Conservation (phyloP, 208 protist genomes). For the Trypanosoma melophagium region DNA sequence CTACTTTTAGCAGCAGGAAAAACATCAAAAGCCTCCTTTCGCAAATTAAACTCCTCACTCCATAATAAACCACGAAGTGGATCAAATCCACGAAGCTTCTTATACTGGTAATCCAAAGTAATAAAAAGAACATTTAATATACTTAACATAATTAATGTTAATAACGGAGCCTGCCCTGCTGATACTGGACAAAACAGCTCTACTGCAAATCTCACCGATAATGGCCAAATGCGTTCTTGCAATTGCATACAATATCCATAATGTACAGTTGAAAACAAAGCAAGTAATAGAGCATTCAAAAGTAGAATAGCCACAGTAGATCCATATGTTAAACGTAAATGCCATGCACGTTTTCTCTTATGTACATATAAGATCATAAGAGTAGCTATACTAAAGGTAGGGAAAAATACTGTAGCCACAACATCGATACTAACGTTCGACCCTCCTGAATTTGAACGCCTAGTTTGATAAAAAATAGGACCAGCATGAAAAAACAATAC, state of each 20-base stretch:
- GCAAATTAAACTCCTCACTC: conserved; percentile 52
- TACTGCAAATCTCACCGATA: conserved; percentile 6
- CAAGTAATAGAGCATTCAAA: conserved; percentile 75
- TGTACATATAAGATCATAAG: conserved; percentile 55
- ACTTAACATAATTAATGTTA: conserved; percentile 35
- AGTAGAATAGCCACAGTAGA: conserved; percentile 38
- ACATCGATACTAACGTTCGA: background rate
- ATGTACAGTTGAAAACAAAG: conserved; percentile 57
- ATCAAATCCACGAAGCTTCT: conserved; percentile 55
- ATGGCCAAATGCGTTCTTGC: conserved; percentile 2
- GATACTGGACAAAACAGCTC: conserved; percentile 9
- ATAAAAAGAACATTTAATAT: conserved; percentile 45
- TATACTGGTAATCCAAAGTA: conserved; percentile 70
- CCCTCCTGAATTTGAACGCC: no score
- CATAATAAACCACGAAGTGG: conserved; percentile 68
- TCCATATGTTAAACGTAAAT: conserved; percentile 67
- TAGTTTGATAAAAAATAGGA: conserved; percentile 41
- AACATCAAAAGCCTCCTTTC: conserved; percentile 17
- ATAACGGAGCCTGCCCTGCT: conserved; percentile 21
- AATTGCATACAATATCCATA: conserved; percentile 54
- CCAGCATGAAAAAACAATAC: conserved; percentile 62
- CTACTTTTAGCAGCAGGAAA: background rate
- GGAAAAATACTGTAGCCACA: conserved; percentile 59
- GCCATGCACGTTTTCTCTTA: conserved; percentile 69
- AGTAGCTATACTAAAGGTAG: conserved; percentile 48